Conservation (phyloP, 129 eudicot genomes). For the Dittrichia graveolens region DNA sequence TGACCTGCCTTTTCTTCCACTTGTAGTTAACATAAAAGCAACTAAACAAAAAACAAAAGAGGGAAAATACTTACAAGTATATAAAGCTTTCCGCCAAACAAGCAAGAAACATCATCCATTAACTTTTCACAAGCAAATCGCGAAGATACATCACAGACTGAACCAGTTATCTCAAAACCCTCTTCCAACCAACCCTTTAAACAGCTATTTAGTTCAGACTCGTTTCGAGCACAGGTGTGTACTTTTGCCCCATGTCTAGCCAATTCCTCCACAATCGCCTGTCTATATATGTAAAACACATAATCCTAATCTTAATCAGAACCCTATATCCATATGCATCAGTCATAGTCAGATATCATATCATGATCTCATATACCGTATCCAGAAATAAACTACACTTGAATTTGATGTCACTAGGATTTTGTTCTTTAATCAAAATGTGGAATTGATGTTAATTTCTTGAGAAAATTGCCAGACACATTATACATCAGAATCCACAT, state of each 20-base stretch:
- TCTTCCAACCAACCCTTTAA: conserved; percentile 56
- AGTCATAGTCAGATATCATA: neutral
- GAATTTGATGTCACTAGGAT: too few relatives aligned
- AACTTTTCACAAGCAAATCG: conserved; percentile 44
- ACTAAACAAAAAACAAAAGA: neutral
- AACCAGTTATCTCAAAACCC: conserved; percentile 56
- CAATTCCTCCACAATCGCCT: conserved; percentile 75
- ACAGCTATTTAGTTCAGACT: conserved; percentile 48
- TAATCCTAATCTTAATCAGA: neutral
- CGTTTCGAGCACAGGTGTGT: conserved; percentile 73
- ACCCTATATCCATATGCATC: neutral
- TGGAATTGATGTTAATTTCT: too few relatives aligned
- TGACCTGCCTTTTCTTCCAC: too few relatives aligned
- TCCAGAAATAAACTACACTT: too few relatives aligned
- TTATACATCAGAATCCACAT: neutral
- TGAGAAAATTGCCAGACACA: too few relatives aligned
- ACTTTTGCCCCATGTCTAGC: conserved; percentile 65
- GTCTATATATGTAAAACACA: conserved; percentile 31
- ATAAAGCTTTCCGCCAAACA: conserved; percentile 52
- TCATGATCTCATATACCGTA: neutral
- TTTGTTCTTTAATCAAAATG: too few relatives aligned
- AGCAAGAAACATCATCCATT: conserved; percentile 42
- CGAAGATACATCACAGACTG: conserved; percentile 65
- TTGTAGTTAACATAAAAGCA: neutral
- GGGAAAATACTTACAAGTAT: conserved; percentile 55